phyloP scores from a whole-genome alignment of 192 early-diverging fungal species.

The Spinellus fusiger region DNA sequence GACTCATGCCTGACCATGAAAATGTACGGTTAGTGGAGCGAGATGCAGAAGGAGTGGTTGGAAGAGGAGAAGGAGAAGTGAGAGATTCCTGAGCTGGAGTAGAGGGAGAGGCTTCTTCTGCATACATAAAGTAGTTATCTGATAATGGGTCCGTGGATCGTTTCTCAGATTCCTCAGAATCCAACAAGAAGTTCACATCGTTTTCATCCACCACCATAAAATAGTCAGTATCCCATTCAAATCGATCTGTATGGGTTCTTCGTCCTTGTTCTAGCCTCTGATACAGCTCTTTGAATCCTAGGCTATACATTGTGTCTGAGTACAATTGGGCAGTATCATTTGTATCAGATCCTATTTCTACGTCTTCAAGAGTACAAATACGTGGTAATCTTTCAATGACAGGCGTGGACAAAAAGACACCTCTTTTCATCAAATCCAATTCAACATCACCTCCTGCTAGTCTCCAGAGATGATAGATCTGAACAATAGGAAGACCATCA shows the following conservation, averaged over 20 bases:
- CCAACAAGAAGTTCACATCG: conserved; percentile 52
- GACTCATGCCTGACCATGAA: conserved; percentile 6
- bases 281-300: conserved; percentile 46
- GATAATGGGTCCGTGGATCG: conserved; percentile 21
- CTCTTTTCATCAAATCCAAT: conserved; percentile 42
- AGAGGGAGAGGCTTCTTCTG: not conserved
- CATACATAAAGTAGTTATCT: not conserved
- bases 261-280: conserved; percentile 30
- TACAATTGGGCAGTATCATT: conserved; percentile 44
- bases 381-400: conserved; percentile 50
- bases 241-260: conserved; percentile 18
- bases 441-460: conserved; percentile 61
- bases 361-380: conserved; percentile 33
- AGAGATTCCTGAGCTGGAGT: not conserved
- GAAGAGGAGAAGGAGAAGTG: not conserved
- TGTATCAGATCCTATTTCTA: conserved; percentile 27
- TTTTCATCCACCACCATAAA: conserved; percentile 51
- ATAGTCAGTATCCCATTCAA: conserved; percentile 53
- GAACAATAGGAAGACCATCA: conserved; percentile 37
- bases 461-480: conserved; percentile 60
- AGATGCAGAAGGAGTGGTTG: conserved; percentile 3
- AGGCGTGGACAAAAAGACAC: conserved; percentile 41
- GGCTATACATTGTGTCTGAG: conserved; percentile 37
- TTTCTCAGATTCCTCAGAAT: conserved; percentile 1
- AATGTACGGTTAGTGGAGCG: not conserved